Conservation (phyloP, 1,284 basidiomycete genomes). For the Leccinum griseonigrum region DNA sequence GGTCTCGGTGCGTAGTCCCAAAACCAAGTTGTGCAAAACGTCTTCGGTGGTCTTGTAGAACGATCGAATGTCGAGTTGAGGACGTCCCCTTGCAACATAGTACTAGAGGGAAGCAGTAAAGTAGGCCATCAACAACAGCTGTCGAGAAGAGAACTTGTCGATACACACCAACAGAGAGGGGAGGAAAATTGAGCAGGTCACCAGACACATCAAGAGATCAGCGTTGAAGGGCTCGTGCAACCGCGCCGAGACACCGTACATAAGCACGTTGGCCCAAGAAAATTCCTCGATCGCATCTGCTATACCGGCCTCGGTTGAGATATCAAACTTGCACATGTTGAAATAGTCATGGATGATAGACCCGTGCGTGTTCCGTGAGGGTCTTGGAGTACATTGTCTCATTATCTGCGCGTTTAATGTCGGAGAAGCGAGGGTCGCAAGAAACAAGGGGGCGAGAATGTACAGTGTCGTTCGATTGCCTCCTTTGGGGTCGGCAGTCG, state of each 20-base stretch:
- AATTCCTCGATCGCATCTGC: slow-evolving; percentile 40
- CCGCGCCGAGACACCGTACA: slow-evolving; percentile 45
- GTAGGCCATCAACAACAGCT: slow-evolving; percentile 39
- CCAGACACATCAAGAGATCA: slow-evolving; percentile 46
- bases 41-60: slow-evolving; percentile 34
- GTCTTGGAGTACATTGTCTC: slow-evolving; percentile 27
- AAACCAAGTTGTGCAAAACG: slow-evolving; percentile 24
- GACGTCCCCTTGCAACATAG: slow-evolving; percentile 41
- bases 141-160: slow-evolving; percentile 31
- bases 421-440: slow-evolving; percentile 39
- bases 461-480: slow-evolving; percentile 39
- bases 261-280: slow-evolving; percentile 38
- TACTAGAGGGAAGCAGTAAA: slow-evolving; percentile 35
- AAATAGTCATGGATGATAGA: slow-evolving; percentile 43
- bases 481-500: slow-evolving; percentile 14
- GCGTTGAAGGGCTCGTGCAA: slow-evolving; percentile 34
- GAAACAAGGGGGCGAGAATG: slow-evolving; percentile 45
- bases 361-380: slow-evolving; percentile 34
- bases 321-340: slow-evolving; percentile 47
- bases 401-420: slow-evolving; percentile 15
- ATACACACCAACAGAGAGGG: slow-evolving; percentile 32
- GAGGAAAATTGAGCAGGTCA: slow-evolving; percentile 46
- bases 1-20: slow-evolving; percentile 35
- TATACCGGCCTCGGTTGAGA: slow-evolving; percentile 28
- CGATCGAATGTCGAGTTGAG: slow-evolving; percentile 31